Evolutionary conservation across 306 rosid species (phyloP), one percentile per base, ranked within the genome.

Genomic region (Rosa persica): DNA sequence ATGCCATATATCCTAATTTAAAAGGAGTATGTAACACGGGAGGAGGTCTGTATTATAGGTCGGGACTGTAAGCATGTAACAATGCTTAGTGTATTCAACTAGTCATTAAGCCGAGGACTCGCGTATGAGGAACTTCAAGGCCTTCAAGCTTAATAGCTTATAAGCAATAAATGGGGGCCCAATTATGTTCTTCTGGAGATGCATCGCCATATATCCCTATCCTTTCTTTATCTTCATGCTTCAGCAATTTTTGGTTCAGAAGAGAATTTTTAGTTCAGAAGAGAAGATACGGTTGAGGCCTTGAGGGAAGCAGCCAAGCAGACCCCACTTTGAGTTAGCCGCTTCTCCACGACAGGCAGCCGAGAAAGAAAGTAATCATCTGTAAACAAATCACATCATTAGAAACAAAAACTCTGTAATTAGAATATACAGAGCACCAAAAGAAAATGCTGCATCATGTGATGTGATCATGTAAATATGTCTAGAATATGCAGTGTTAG

Each of bases 311-410:
- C 93, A 8, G 93, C 96, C 52, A 94, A 85, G 76, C 96, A 81
- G 70, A 94, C 81, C 52, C 92, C 98, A 75, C 86, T 72, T 87
- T 92, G 97, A 27, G 97, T 96, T 79, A 92, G 88, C 84, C 98
- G 88, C 75, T 90, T 81, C 88, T 92, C 98, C 84, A 94, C 92
- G 16, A 94, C 62, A 13, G 95, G 98, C 57, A 92, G 81, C 78
- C 97, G 90, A 58, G 94, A 89, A 78, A 89, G 83, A 81, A 92
- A 92, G 85, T 90, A 90, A 34, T 85, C 92, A 74, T 92, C 98
- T 90, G 69, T 79, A 65, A 65, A 38, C 23, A 65, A 62, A 77
- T 34, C 76, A 75, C 62, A 51, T 39, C 48, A 73, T 23, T 12
- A 52, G 42, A 23, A 65, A 42, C 36, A n/a, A 69, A 20, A 40